These are phyloP conservation scores for Ophiosphaerella korrae DNA, from an alignment of 2,329 filamentous ascomycete genomes.

Conservation along the genomic window DNA sequence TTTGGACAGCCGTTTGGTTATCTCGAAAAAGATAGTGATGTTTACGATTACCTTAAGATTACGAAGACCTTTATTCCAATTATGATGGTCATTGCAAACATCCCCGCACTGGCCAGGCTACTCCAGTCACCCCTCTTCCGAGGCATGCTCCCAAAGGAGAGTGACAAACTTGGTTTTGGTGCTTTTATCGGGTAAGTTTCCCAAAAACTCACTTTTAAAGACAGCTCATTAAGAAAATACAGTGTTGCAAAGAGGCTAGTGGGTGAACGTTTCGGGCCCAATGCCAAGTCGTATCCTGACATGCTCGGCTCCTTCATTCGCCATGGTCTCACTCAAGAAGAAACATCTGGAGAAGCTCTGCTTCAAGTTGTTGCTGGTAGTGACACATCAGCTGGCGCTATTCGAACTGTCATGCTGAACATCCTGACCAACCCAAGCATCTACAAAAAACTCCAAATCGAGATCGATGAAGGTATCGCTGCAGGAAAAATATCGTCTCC, in stretches of 20 bases:
- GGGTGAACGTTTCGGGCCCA: conserved; percentile 53
- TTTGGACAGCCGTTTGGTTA: conserved; percentile 59
- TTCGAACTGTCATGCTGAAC: conserved; percentile 58
- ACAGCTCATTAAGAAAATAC: not conserved
- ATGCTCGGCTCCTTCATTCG: conserved; percentile 60
- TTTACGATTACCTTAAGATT: conserved; percentile 52
- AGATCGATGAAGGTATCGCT: conserved; percentile 50
- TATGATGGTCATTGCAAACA: conserved; percentile 19
- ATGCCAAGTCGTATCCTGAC: conserved; percentile 50
- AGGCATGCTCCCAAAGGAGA: conserved; percentile 35
- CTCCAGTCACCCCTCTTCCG: conserved; percentile 21
- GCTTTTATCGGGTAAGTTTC: conserved; percentile 41
- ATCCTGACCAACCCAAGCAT: conserved; percentile 55
- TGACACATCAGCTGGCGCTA: conserved; percentile 60
- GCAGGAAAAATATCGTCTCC: conserved; percentile 47
- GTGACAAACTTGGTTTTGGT: conserved; percentile 51
- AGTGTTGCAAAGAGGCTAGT: conserved; percentile 54
- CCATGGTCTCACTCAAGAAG: conserved; percentile 48
- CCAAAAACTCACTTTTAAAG: not conserved
- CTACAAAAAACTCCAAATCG: conserved; percentile 49
- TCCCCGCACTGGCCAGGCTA: conserved; percentile 21
- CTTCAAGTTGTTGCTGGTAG: conserved; percentile 60
- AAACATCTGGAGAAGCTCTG: conserved; percentile 51
- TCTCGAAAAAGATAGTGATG: conserved; percentile 54
- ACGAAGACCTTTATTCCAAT: conserved; percentile 40